Evolutionary conservation across 192 early-diverging fungal genomes (phyloP).

Genomic region (Thamnidium elegans): DNA sequence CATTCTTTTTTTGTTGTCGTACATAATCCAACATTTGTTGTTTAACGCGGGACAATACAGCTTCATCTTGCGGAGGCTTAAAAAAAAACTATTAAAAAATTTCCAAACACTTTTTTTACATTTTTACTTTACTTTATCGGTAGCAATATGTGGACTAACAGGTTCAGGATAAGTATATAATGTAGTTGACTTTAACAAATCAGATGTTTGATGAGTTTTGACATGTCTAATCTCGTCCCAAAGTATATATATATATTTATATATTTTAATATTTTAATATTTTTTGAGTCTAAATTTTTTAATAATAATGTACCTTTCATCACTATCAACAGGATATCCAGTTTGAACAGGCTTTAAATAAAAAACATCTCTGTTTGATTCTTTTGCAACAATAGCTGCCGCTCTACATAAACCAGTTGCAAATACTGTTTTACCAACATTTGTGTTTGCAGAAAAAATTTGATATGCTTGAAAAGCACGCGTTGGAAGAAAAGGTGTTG

Average conservation of each 20-base stretch:
- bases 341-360: constrained; percentile 86
- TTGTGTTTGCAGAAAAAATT: constrained; percentile 78
- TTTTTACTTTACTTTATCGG: constrained; percentile 37
- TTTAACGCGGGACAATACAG: constrained; percentile 41
- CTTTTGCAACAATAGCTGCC: constrained; percentile 41
- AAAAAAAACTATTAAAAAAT: background rate
- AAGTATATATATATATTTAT: background rate
- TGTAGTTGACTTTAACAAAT: constrained; percentile 40
- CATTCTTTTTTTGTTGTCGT: constrained; percentile 30
- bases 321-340: constrained; percentile 74
- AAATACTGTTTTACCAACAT: constrained; percentile 79
- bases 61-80: constrained; percentile 45
- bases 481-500: constrained; percentile 39
- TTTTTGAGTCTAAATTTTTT: too few species aligned
- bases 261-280: too few species aligned
- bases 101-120: background rate
- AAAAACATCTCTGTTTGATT: constrained; percentile 46
- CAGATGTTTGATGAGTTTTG: constrained; percentile 37
- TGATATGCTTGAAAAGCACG: constrained; percentile 59
- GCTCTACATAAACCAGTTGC: constrained; percentile 66
- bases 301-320: constrained; percentile 48
- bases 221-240: constrained; percentile 49
- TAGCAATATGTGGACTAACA: constrained; percentile 73
- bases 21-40: constrained; percentile 33
- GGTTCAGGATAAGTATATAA: constrained; percentile 71